Conservation (phyloP, 768 basidiomycete species). For the Pleurotus tuber-regium region DNA sequence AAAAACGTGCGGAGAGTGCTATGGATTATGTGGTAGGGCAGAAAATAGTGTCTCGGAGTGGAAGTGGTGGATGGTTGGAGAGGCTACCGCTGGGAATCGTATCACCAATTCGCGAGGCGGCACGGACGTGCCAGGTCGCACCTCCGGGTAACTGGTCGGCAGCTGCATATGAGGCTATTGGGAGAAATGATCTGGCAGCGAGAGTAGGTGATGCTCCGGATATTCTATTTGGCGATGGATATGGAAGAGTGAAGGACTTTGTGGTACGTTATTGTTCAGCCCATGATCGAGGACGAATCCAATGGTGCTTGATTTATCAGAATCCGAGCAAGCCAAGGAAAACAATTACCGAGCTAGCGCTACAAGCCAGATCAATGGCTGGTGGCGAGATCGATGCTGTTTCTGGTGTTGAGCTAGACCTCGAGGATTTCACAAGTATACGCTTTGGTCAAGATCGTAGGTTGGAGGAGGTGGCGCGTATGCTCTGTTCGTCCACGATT, state of each 20-base stretch:
- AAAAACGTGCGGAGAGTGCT: constrained; percentile 67
- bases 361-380: constrained; percentile 47
- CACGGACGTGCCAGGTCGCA: constrained; percentile 77
- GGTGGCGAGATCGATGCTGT: constrained; percentile 55
- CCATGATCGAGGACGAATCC: neutral
- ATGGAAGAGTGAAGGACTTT: constrained; percentile 54
- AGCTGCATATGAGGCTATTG: constrained; percentile 66
- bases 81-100: constrained; percentile 67
- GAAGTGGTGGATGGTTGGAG: constrained; percentile 35
- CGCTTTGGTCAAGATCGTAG: constrained; percentile 90
- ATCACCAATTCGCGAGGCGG: constrained; percentile 79
- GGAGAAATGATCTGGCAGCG: constrained; percentile 72
- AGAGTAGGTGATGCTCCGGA: constrained; percentile 49
- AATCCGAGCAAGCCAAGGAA: constrained; percentile 46
- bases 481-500: constrained; percentile 79
- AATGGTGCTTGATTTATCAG: constrained; percentile 29
- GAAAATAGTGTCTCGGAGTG: constrained; percentile 38
- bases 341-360: constrained; percentile 50
- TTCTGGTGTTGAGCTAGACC: constrained; percentile 70
- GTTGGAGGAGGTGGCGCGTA: constrained; percentile 86
- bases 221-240: constrained; percentile 48
- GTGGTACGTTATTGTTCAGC: constrained; percentile 49
- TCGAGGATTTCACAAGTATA: constrained; percentile 75
- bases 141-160: constrained; percentile 75
- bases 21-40: constrained; percentile 50